phyloP scores from a whole-genome alignment of 2,329 filamentous ascomycete genomes.

The Epichloe festucae region DNA sequence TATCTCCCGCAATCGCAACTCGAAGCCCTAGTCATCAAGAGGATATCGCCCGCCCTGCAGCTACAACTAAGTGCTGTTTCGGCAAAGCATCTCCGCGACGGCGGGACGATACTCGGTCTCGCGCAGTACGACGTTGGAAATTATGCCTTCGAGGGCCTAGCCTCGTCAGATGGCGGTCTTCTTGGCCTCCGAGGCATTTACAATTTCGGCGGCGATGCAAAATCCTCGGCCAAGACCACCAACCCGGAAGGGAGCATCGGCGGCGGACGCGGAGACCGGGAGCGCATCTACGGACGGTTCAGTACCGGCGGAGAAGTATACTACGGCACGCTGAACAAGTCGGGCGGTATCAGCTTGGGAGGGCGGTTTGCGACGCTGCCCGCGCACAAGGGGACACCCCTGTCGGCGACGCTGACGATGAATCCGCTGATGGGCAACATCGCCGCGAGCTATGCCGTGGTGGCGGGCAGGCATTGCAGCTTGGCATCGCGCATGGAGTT shows the following conservation, averaged over 20 bases:
- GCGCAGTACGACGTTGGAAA: constrained; percentile 75
- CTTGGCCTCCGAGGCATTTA: constrained; percentile 82
- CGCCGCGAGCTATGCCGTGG: constrained; percentile 81
- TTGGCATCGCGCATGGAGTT: constrained; percentile 90
- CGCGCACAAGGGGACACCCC: constrained; percentile 68
- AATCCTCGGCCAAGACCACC: constrained; percentile 23
- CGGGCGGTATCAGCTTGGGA: constrained; percentile 79
- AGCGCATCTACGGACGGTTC: constrained; percentile 66
- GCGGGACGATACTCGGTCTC: constrained; percentile 60
- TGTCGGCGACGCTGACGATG: constrained; percentile 84
- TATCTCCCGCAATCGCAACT: constrained; percentile 77
- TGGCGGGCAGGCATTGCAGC: constrained; percentile 69
- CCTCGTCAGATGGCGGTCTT: constrained; percentile 82
- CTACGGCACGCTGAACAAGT: constrained; percentile 90
- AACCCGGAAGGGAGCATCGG: constrained; percentile 12
- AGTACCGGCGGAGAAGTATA: constrained; percentile 88
- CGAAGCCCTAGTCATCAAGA: constrained; percentile 71
- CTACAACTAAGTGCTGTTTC: constrained; percentile 71
- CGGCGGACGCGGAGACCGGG: constrained; percentile 27
- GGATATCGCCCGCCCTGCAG: constrained; percentile 65
- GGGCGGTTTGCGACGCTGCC: constrained; percentile 81
- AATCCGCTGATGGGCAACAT: constrained; percentile 93
- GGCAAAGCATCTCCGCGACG: constrained; percentile 55
- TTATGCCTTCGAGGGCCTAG: constrained; percentile 80
- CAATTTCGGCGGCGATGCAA: constrained; percentile 69